Conservation (phyloP, 495 filamentous ascomycete genomes). For the Penicillium steckii region DNA sequence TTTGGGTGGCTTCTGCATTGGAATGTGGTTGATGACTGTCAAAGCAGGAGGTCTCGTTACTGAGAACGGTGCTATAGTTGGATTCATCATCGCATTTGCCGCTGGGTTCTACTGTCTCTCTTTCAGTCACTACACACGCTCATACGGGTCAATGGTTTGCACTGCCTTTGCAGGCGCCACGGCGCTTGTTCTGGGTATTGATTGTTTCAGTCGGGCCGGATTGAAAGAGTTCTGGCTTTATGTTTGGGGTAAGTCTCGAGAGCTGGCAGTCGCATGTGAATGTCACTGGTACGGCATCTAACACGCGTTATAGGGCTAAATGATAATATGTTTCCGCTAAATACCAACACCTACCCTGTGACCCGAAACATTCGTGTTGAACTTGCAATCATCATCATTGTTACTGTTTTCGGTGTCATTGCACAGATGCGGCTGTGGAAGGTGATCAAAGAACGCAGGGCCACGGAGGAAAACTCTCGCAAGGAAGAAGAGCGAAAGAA, state of each 20-base stretch:
- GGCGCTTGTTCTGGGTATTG: slow-evolving; percentile 75
- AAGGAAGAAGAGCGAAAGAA: slow-evolving; percentile 56
- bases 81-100: slow-evolving; percentile 74
- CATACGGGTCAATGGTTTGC: slow-evolving; percentile 70
- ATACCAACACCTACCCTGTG: slow-evolving; percentile 74
- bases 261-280: background rate
- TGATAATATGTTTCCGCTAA: slow-evolving; percentile 71
- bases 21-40: slow-evolving; percentile 87
- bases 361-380: slow-evolving; percentile 87
- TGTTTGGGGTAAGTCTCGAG: slow-evolving; percentile 66
- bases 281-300: background rate
- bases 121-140: slow-evolving; percentile 75
- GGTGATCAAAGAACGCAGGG: slow-evolving; percentile 71
- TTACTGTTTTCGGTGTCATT: slow-evolving; percentile 72
- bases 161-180: slow-evolving; percentile 84
- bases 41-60: slow-evolving; percentile 73
- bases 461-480: slow-evolving; percentile 55
- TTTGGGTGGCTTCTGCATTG: slow-evolving; percentile 81
- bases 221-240: slow-evolving; percentile 97
- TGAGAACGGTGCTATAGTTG: slow-evolving; percentile 57
- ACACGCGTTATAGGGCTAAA: slow-evolving; percentile 60
- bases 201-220: slow-evolving; percentile 86
- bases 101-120: slow-evolving; percentile 67
- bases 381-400: slow-evolving; percentile 71
- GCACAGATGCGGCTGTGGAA: slow-evolving; percentile 89